Percentiles rank a stretch among this genome's conserved stretches.
phyloP scores from a whole-genome alignment of 2,329 filamentous ascomycete genomes.

The Arthroderma sp. region DNA sequence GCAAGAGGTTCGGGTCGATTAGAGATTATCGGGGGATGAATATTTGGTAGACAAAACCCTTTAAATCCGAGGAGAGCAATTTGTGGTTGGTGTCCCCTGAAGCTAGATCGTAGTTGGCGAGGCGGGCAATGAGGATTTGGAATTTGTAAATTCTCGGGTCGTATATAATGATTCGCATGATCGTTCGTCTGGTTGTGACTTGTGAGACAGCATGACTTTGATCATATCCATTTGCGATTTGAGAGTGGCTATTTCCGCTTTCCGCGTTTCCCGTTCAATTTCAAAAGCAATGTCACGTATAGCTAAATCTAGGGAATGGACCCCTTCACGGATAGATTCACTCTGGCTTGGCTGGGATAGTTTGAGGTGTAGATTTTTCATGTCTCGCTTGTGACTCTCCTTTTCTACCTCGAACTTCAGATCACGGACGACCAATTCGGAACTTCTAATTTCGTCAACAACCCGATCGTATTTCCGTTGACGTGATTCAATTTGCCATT shows the following conservation, averaged over 20 bases:
- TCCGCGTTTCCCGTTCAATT: neutral
- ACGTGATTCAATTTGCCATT: neutral
- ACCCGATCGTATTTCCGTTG: neutral
- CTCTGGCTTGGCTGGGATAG: neutral
- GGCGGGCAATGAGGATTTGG: neutral
- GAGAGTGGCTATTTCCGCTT: slow-evolving; percentile 2
- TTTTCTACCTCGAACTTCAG: slow-evolving; percentile 4
- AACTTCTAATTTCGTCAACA: neutral
- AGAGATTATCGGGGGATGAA: neutral
- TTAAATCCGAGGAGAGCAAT: neutral
- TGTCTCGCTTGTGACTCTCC: neutral
- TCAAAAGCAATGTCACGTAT: slow-evolving; percentile 3
- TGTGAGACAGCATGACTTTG: neutral
- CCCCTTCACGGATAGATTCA: neutral
- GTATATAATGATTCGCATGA: neutral
- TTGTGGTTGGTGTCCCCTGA: neutral
- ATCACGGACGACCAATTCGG: slow-evolving; percentile 5
- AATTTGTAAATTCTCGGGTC: neutral
- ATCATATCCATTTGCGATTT: slow-evolving; percentile 3
- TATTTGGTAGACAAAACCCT: neutral
- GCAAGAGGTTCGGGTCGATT: neutral
- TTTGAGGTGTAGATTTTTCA: slow-evolving; percentile 1
- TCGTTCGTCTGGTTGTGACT: neutral
- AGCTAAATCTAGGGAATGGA: neutral
- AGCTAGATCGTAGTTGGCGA: neutral